These are phyloP conservation scores for Epichloe brachyelytri DNA, from an alignment of 2,329 filamentous ascomycete species.

Conservation along the genomic window DNA sequence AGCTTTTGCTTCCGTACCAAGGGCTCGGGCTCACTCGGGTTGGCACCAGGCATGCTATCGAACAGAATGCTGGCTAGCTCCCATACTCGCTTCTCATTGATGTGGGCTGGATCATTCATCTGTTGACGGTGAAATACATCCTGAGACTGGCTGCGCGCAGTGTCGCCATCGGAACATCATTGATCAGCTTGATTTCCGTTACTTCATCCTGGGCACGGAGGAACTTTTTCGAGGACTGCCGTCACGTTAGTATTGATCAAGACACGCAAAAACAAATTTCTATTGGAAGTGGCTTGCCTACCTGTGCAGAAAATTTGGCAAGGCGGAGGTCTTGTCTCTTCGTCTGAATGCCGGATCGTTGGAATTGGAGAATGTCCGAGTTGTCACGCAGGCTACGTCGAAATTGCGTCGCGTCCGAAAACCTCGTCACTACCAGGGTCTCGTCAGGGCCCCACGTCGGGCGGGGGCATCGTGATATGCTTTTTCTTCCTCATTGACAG, in stretches of 20 bases:
- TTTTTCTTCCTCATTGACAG: conserved; percentile 51
- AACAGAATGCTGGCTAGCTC: conserved; percentile 78
- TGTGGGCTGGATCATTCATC: conserved; percentile 29
- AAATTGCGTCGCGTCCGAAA: conserved; percentile 25
- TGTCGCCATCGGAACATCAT: conserved; percentile 47
- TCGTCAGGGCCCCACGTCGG: conserved; percentile 69
- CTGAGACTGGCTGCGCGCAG: conserved; percentile 26
- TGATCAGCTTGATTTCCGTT: conserved; percentile 38
- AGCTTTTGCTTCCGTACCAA: conserved; percentile 47
- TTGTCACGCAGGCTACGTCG: conserved; percentile 15
- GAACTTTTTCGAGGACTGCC: conserved; percentile 40
- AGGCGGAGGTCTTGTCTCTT: conserved; percentile 52
- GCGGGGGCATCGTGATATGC: conserved; percentile 59
- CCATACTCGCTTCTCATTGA: conserved; percentile 70
- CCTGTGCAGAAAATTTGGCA: conserved; percentile 47
- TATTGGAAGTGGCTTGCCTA: conserved; percentile 13
- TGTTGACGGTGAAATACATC: conserved; percentile 29
- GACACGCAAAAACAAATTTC: neutral
- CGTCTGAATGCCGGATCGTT: conserved; percentile 40
- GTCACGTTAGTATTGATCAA: neutral
- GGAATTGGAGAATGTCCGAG: conserved; percentile 20
- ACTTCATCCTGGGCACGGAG: conserved; percentile 42
- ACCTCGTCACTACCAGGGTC: conserved; percentile 48
- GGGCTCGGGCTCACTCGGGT: conserved; percentile 25
- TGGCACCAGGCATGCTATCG: conserved; percentile 43